These are phyloP conservation scores for Trametes cubensis DNA, from an alignment of 768 basidiomycete species.

Conservation along the genomic window DNA sequence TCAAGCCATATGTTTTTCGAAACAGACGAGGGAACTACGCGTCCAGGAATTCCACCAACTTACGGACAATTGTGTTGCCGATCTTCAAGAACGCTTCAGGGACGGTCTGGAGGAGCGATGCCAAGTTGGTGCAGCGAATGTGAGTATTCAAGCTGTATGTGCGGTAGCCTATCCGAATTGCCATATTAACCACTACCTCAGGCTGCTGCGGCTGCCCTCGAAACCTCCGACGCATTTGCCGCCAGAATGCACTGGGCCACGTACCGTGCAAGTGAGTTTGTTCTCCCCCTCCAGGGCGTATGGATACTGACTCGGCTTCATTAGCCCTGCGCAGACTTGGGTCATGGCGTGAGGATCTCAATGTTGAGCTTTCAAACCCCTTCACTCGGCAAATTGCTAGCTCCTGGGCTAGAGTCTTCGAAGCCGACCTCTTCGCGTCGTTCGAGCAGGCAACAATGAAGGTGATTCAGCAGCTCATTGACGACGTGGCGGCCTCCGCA, in stretches of 20 bases:
- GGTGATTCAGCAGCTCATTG: conserved; percentile 47
- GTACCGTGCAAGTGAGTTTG: conserved; percentile 55
- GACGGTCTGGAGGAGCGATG: conserved; percentile 65
- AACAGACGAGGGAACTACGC: not conserved
- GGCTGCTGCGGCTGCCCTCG: conserved; percentile 48
- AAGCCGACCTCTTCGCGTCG: conserved; percentile 54
- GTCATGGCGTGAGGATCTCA: conserved; percentile 59
- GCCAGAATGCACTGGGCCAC: conserved; percentile 61
- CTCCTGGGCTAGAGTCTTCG: conserved; percentile 63
- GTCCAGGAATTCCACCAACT: conserved; percentile 50
- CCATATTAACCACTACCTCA: conserved; percentile 8
- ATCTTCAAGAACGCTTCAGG: conserved; percentile 51
- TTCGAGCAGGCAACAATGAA: conserved; percentile 45
- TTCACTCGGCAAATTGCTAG: conserved; percentile 61
- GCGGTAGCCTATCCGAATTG: not conserved
- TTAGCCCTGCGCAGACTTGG: conserved; percentile 56
- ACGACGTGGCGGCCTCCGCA: conserved; percentile 55
- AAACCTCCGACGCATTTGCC: conserved; percentile 53
- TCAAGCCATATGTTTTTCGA: not conserved
- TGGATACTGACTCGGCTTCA: not conserved
- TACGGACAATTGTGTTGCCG: conserved; percentile 47
- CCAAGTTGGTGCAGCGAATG: conserved; percentile 51
- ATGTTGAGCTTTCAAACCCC: conserved; percentile 57
- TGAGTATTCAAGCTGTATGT: conserved; percentile 39
- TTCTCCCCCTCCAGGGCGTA: not conserved